Evolutionary conservation across 23 red algal species (phyloP).

Genomic region (Gracilaria caudata): DNA sequence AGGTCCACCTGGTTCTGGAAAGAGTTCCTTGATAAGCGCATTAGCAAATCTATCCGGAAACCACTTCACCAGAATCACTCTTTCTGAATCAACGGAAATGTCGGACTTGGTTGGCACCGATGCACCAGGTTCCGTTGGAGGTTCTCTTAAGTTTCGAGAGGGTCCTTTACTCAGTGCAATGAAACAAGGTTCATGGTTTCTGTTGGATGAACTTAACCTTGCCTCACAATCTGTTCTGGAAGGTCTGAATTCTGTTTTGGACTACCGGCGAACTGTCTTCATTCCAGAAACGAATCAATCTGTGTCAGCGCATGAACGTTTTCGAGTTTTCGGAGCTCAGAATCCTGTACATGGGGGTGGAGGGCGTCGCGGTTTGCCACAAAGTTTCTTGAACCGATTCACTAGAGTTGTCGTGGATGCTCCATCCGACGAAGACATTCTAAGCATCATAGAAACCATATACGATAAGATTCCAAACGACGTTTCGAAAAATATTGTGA

Average conservation of each 20-base stretch:
- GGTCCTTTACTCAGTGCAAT: conserved; percentile 87
- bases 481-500: conserved; percentile 13
- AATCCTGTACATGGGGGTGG: conserved; percentile 83
- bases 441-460: conserved; percentile 39
- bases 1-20: conserved; percentile 94
- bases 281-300: conserved; percentile 77
- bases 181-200: conserved; percentile 80
- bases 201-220: conserved; percentile 97
- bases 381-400: conserved; percentile 93
- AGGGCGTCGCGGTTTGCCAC: conserved; percentile 83
- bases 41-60: conserved; percentile 63
- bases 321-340: conserved; percentile 91
- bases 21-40: conserved; percentile 81
- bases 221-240: conserved; percentile 97
- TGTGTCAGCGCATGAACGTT: conserved; percentile 59
- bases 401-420: conserved; percentile 64
- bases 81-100: conserved; percentile 98
- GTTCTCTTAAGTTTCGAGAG: conserved; percentile 73
- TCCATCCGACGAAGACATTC: conserved; percentile 61
- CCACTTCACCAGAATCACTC: conserved; percentile 79
- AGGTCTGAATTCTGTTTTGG: conserved; percentile 93
- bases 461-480: conserved; percentile 7
- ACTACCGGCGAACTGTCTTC: conserved; percentile 77
- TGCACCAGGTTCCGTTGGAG: conserved; percentile 25
- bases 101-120: conserved; percentile 84